Evolutionary conservation across 2,329 filamentous ascomycete species (phyloP).

Genomic region (Fusarium transvaalense): DNA sequence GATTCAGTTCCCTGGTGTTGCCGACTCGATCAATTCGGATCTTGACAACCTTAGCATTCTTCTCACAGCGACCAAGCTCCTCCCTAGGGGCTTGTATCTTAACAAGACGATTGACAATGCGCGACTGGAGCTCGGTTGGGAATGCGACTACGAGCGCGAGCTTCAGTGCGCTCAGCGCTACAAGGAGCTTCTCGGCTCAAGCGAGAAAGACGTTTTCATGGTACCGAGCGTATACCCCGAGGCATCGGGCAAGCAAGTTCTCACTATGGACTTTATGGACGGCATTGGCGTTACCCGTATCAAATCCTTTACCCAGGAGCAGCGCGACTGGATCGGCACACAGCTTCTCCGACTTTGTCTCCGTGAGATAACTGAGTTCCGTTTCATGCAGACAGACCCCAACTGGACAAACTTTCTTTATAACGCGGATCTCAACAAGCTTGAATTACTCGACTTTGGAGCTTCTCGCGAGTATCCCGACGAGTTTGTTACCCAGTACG

Average conservation of each 20-base stretch:
- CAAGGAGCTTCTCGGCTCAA: slow-evolving; percentile 71
- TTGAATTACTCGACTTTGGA: slow-evolving; percentile 96
- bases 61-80: slow-evolving; percentile 87
- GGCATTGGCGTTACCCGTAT: slow-evolving; percentile 88
- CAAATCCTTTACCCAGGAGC: slow-evolving; percentile 78
- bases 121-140: slow-evolving; percentile 91
- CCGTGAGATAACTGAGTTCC: slow-evolving; percentile 93
- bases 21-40: slow-evolving; percentile 95
- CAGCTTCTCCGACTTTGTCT: slow-evolving; percentile 93
- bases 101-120: slow-evolving; percentile 98
- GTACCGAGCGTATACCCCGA: slow-evolving; percentile 83
- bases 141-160: slow-evolving; percentile 95
- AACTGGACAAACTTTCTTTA: slow-evolving; percentile 99
- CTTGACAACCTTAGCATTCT: slow-evolving; percentile 93
- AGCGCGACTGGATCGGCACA: slow-evolving; percentile 96
- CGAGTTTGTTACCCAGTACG: slow-evolving; percentile 83
- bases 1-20: slow-evolving; percentile 96
- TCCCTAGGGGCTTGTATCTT: slow-evolving; percentile 92
- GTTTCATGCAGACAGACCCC: slow-evolving; percentile 98
- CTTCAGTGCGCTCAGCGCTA: slow-evolving; percentile 84
- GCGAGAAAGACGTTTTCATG: slow-evolving; percentile 77
- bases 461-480: slow-evolving; percentile 88
- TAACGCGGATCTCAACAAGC: slow-evolving; percentile 76
- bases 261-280: slow-evolving; percentile 93
- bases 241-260: slow-evolving; percentile 85